Conservation (phyloP, 73 alveolate species). For the Blepharisma stoltei region DNA sequence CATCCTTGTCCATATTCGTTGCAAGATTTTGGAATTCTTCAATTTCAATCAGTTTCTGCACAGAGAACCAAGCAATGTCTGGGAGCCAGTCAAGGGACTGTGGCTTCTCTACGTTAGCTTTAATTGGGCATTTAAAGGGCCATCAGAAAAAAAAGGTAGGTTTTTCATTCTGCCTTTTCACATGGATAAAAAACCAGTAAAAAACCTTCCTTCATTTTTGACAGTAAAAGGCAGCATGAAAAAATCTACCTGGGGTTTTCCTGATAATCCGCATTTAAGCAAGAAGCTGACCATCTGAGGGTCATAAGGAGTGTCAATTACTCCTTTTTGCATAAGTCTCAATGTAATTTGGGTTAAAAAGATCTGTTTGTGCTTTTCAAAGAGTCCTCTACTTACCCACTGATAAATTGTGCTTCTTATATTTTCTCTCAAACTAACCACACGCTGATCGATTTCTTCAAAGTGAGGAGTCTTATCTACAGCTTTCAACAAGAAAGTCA, state of each 20-base stretch:
- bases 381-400: constrained; percentile 99
- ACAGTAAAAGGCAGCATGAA: background rate
- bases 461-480: constrained; percentile 95
- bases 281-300: constrained; percentile 56
- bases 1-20: constrained; percentile 97
- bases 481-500: constrained; percentile 97
- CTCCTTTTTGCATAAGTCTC: constrained; percentile 96
- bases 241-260: background rate
- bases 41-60: constrained; percentile 92
- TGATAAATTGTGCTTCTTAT: constrained; percentile 97
- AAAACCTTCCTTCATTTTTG: too few species aligned
- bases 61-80: constrained; percentile 93
- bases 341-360: constrained; percentile 95
- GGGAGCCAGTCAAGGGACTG: constrained; percentile 97
- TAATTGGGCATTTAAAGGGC: constrained; percentile 90
- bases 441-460: constrained; percentile 91
- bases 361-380: constrained; percentile 98
- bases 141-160: constrained; percentile 80
- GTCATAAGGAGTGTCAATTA: constrained; percentile 66
- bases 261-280: too few species aligned
- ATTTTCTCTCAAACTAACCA: constrained; percentile 85
- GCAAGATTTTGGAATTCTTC: constrained; percentile 98
- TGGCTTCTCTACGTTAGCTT: constrained; percentile 94
- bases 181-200: too few species aligned
- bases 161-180: too few species aligned